phyloP scores from a whole-genome alignment of 2,329 filamentous ascomycete genomes.

The Aspergillus alliaceus region DNA sequence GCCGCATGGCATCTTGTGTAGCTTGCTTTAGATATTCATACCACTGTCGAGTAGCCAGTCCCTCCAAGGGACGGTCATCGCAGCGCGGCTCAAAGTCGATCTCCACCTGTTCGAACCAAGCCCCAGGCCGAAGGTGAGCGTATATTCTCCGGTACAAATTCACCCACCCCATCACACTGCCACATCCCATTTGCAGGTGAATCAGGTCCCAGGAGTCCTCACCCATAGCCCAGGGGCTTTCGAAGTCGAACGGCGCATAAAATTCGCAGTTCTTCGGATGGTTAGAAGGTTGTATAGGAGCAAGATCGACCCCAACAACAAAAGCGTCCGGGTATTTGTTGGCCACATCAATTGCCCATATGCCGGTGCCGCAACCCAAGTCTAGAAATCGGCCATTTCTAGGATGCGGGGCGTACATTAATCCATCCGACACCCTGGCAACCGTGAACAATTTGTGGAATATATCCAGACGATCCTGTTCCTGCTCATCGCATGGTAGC shows the following conservation, averaged over 20 bases:
- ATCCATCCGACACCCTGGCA: conserved; percentile 53
- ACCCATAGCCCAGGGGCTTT: conserved; percentile 69
- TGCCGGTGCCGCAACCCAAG: conserved; percentile 82
- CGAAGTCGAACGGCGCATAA: conserved; percentile 70
- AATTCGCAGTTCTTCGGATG: conserved; percentile 71
- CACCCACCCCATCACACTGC: conserved; percentile 75
- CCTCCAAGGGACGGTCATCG: conserved; percentile 61
- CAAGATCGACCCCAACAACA: conserved; percentile 62
- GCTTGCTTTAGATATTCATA: conserved; percentile 66
- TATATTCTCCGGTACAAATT: conserved; percentile 71
- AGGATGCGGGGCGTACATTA: conserved; percentile 43
- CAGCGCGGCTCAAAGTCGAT: conserved; percentile 78
- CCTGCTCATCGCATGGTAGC: conserved; percentile 74
- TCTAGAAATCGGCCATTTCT: conserved; percentile 56
- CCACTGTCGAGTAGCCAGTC: conserved; percentile 66
- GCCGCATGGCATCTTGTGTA: conserved; percentile 64
- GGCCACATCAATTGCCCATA: conserved; percentile 87
- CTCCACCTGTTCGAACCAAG: conserved; percentile 84
- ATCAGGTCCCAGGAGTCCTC: conserved; percentile 77
- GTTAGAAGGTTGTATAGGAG: conserved; percentile 64
- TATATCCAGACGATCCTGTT: conserved; percentile 77
- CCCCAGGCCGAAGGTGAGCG: conserved; percentile 72
- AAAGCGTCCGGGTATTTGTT: conserved; percentile 63
- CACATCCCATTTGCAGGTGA: conserved; percentile 75
- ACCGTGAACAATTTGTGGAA: conserved; percentile 75